Evolutionary conservation across 306 rosid species (phyloP), one percentile per base, ranked within the genome.

Genomic region (Corylus heterophylla): DNA sequence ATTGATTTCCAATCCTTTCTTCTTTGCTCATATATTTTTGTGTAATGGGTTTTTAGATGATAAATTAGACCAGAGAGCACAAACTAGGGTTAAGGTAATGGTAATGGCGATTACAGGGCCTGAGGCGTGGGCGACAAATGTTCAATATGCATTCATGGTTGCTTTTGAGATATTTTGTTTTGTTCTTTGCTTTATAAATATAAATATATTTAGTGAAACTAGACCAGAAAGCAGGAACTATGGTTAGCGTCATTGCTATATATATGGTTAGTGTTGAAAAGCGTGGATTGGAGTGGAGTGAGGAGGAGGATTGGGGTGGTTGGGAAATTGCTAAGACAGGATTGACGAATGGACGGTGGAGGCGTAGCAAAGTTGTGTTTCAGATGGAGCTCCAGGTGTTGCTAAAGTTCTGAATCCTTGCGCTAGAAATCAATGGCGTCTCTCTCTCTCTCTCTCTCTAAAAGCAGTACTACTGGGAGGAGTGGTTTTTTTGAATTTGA

Each of bases 371-470:
- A 87, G 81, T 16, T 68, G 84, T 80, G 84, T 17, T 58, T 42
- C 17, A 68, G 2, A 71, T 31, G 29, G 5, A 22, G 18, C 12
- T 85, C 82, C 98, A 94, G 80, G 89, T 94, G 98, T 86, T 86
- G 89, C 82, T 49, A 89, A 92, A 90, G 88, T 92, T 92, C 98
- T 94, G 97, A 80, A 66, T 51, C 68, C 81, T 64, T 64, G 85
- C 89, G 85, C 82, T 86, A 74, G 76, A 85, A 88, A 75, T 86
- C 93, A 90, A 92, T 89, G 89, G 82, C 86, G 74, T 82, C 54
- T 3, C 66, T 0, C 50, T 3, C 62, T 49, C 75, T 22, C 67
- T 67, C 22, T 54, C 66, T 14, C 51, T 20, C 11, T 39, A 39
- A 42, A 5, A 42, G 13, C 9, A 25, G 16, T 18, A 31, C 35